Conservation (phyloP, 345 rosid species). For the Arabis hirsuta region DNA sequence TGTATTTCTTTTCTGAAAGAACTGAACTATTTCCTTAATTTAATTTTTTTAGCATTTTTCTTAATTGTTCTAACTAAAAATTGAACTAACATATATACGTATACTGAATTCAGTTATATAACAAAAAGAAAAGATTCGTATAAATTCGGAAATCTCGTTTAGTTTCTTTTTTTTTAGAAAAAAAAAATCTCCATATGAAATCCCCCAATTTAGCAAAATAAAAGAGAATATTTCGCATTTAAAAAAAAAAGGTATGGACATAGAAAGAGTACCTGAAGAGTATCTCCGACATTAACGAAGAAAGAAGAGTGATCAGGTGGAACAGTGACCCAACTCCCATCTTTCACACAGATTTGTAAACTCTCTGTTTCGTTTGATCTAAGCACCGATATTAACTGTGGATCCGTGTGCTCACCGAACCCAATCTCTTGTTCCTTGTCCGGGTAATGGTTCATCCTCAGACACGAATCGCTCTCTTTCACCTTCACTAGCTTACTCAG, state of each 20-base stretch:
- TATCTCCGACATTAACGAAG: slow-evolving; percentile 85
- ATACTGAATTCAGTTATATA: no score
- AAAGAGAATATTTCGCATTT: neutral
- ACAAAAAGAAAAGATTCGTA: neutral
- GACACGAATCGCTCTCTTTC: slow-evolving; percentile 72
- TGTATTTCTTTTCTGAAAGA: no score
- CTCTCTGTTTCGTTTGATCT: slow-evolving; percentile 85
- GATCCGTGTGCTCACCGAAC: slow-evolving; percentile 91
- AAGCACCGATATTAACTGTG: slow-evolving; percentile 78
- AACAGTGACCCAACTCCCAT: slow-evolving; percentile 77
- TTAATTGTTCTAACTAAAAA: no score
- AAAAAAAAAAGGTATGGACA: neutral
- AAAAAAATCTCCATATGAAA: neutral
- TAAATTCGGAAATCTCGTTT: neutral
- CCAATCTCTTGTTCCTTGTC: slow-evolving; percentile 53
- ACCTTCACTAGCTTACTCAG: slow-evolving; percentile 65
- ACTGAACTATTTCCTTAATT: no score
- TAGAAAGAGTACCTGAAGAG: slow-evolving; percentile 63
- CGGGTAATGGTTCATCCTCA: slow-evolving; percentile 86
- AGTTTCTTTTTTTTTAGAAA: no score
- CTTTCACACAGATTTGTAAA: slow-evolving; percentile 67
- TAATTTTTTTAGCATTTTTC: no score
- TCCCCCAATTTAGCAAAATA: neutral
- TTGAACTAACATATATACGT: no score
- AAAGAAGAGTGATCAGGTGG: slow-evolving; percentile 77